Conservation (phyloP, 108 stramenopile species). For the Pseudonitzschia delicatissima region DNA sequence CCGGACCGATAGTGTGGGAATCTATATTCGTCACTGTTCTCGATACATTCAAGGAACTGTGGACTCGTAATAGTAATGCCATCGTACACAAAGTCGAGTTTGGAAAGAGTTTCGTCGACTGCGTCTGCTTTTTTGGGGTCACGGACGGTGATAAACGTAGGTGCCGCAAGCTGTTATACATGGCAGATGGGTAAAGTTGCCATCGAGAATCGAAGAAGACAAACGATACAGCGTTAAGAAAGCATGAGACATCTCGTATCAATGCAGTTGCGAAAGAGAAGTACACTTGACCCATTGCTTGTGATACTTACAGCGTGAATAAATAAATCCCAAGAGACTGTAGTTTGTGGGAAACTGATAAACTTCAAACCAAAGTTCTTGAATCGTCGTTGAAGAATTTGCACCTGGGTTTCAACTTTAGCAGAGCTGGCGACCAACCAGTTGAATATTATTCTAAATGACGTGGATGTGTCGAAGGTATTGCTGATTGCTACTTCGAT, state of each 20-base stretch:
- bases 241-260: neutral
- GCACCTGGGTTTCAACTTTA: constrained; percentile 83
- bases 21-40: constrained; percentile 55
- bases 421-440: constrained; percentile 86
- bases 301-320: constrained; percentile 53
- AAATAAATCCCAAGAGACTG: constrained; percentile 55
- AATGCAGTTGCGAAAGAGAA: neutral
- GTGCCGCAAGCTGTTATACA: constrained; percentile 48
- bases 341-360: constrained; percentile 58
- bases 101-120: constrained; percentile 42
- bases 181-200: neutral
- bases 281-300: neutral
- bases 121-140: constrained; percentile 40
- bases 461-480: constrained; percentile 66
- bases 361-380: constrained; percentile 76
- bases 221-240: neutral
- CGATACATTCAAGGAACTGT: constrained; percentile 47
- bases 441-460: constrained; percentile 80
- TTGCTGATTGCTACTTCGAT: constrained; percentile 69
- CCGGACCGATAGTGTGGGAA: constrained; percentile 45
- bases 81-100: constrained; percentile 78
- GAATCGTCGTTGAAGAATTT: constrained; percentile 73
- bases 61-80: constrained; percentile 67
- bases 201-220: neutral
- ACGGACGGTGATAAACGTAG: constrained; percentile 45